Conservation (phyloP, 2,329 filamentous ascomycete genomes). For the Pseudocercospora vitis region DNA sequence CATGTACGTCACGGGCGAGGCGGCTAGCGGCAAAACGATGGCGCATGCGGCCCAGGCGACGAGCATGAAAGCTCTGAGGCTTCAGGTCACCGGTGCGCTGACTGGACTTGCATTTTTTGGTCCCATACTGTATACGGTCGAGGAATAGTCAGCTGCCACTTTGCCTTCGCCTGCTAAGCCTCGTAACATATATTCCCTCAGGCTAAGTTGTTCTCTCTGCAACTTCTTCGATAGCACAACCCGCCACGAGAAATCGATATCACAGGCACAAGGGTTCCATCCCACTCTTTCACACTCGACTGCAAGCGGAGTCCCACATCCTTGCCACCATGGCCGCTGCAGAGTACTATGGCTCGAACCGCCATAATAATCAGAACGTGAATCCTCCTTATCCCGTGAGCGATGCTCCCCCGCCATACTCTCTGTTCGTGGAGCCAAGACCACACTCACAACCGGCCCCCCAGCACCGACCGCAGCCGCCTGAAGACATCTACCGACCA, state of each 20-base stretch:
- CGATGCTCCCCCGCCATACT: constrained; percentile 35
- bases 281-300: neutral
- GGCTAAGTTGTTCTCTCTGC: neutral
- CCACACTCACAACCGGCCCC: constrained; percentile 35
- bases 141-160: constrained; percentile 7
- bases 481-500: constrained; percentile 26
- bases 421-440: constrained; percentile 25
- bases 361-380: constrained; percentile 18
- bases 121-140: too few relatives aligned
- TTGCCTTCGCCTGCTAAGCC: constrained; percentile 1
- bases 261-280: neutral
- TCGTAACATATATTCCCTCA: neutral
- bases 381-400: constrained; percentile 33
- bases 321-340: constrained; percentile 31
- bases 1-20: constrained; percentile 1
- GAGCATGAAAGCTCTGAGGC: constrained; percentile 1
- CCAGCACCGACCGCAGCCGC: constrained; percentile 24
- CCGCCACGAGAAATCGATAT: neutral
- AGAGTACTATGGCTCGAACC: constrained; percentile 27
- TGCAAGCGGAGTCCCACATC: neutral
- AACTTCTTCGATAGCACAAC: neutral
- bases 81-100: neutral
- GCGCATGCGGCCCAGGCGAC: constrained; percentile 3
- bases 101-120: too few relatives aligned
- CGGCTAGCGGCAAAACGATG: neutral